Evolutionary conservation across 2,329 filamentous ascomycete genomes (phyloP).

Genomic region (Exophiala sideris): DNA sequence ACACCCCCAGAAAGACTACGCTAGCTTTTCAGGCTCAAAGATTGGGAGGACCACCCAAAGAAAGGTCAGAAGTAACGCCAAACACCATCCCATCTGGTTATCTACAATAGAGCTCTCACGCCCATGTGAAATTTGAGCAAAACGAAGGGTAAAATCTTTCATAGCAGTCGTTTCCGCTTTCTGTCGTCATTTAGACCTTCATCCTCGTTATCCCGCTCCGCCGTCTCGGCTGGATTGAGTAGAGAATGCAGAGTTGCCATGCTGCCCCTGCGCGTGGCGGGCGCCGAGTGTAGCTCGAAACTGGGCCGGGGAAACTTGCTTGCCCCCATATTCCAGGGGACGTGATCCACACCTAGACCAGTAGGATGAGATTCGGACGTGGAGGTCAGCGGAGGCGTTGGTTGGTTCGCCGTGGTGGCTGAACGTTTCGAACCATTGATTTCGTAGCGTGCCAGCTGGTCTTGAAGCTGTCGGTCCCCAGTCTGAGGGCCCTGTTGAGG

Average conservation of each 20-base stretch:
- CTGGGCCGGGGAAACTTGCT: constrained; percentile 26
- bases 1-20: too few species aligned
- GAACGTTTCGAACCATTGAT: constrained; percentile 54
- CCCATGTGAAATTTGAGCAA: neutral
- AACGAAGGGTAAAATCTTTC: constrained; percentile 22
- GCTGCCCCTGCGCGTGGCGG: constrained; percentile 64
- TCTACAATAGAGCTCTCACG: neutral
- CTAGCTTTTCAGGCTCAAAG: too few species aligned
- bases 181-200: constrained; percentile 55
- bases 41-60: too few species aligned
- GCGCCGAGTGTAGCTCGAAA: constrained; percentile 45
- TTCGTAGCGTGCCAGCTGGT: constrained; percentile 64
- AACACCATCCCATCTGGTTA: neutral
- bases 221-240: constrained; percentile 66
- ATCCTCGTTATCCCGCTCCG: constrained; percentile 63
- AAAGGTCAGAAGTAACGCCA: too few species aligned
- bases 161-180: constrained; percentile 58
- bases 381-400: constrained; percentile 20
- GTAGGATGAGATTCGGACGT: constrained; percentile 19
- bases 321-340: constrained; percentile 21
- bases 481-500: constrained; percentile 28
- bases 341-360: constrained; percentile 24
- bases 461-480: constrained; percentile 61
- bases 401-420: constrained; percentile 20
- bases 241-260: constrained; percentile 68